A percentile compares a stretch with the other conserved stretches of the same genome.
Conservation (phyloP, 2,329 filamentous ascomycete genomes). For the Clonostachys rhizophaga region DNA sequence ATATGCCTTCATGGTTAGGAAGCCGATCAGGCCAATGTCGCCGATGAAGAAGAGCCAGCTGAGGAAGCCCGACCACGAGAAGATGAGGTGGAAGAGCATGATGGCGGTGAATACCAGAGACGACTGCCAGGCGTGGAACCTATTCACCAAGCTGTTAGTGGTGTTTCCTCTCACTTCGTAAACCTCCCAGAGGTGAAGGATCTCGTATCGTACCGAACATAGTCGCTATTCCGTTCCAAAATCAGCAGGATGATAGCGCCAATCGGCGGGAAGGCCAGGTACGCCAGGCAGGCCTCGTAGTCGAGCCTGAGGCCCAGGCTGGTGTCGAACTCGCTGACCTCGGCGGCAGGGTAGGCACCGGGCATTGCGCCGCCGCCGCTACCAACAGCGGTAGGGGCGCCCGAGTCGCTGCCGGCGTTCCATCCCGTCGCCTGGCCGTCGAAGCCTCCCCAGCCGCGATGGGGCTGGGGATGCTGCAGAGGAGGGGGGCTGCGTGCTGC, state of each 20-base stretch:
- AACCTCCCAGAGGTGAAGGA: neutral
- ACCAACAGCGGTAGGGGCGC: conserved; percentile 8
- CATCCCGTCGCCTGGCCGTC: conserved; percentile 27
- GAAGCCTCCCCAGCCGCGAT: conserved; percentile 44
- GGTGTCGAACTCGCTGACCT: conserved; percentile 84
- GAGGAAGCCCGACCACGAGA: conserved; percentile 79
- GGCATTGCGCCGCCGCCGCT: conserved; percentile 18
- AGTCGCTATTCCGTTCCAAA: conserved; percentile 92
- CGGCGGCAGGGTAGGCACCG: conserved; percentile 30
- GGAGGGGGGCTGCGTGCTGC: conserved; percentile 34
- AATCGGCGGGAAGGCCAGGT: conserved; percentile 77
- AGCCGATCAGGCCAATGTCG: conserved; percentile 73
- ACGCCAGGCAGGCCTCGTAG: conserved; percentile 87
- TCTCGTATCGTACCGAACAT: conserved; percentile 67
- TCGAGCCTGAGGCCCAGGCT: conserved; percentile 82
- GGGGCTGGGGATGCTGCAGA: conserved; percentile 48
- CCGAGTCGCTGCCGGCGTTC: conserved; percentile 7
- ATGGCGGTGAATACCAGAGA: conserved; percentile 73
- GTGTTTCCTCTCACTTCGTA: neutral
- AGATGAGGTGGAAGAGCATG: conserved; percentile 76
- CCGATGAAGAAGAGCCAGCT: conserved; percentile 78
- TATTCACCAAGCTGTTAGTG: conserved; percentile 21
- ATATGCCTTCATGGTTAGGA: conserved; percentile 76
- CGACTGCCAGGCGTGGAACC: conserved; percentile 96
- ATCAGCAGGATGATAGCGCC: conserved; percentile 82